Evolutionary conservation across 2,329 filamentous ascomycete genomes (phyloP).

Genomic region (Fusarium concolor): DNA sequence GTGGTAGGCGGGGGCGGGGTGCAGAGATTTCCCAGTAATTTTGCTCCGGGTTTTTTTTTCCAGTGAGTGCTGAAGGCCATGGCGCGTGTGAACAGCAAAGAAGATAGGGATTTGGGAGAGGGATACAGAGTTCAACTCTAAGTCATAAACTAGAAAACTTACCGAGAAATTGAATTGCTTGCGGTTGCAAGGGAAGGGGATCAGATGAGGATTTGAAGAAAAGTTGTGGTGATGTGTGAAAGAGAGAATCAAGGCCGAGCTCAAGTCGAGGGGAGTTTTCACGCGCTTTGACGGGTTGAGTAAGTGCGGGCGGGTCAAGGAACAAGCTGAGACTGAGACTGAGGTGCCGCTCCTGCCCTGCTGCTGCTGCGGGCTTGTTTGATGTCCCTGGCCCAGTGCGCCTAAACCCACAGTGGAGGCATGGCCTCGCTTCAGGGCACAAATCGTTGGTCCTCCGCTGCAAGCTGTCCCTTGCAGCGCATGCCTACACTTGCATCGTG

Average conservation of each 20-base stretch:
- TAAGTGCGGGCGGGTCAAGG: slow-evolving; percentile 38
- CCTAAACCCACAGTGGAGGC: slow-evolving; percentile 19
- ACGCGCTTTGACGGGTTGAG: slow-evolving; percentile 41
- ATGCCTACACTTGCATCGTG: slow-evolving; percentile 26
- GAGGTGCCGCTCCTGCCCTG: no score
- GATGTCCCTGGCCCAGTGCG: slow-evolving; percentile 29
- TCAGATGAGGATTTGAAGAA: slow-evolving; percentile 28
- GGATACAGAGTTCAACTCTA: neutral
- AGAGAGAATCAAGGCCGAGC: slow-evolving; percentile 22
- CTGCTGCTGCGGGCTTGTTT: neutral
- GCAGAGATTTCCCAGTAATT: slow-evolving; percentile 47
- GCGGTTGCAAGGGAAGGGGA: slow-evolving; percentile 12
- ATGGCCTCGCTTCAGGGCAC: slow-evolving; percentile 39
- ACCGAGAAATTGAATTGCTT: slow-evolving; percentile 20
- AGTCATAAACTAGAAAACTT: slow-evolving; percentile 4
- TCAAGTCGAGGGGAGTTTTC: slow-evolving; percentile 26
- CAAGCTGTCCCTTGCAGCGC: slow-evolving; percentile 40
- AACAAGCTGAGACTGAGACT: slow-evolving; percentile 2
- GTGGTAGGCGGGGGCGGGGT: slow-evolving; percentile 48
- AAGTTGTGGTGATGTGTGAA: slow-evolving; percentile 35
- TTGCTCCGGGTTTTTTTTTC: slow-evolving; percentile 34
- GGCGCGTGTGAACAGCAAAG: slow-evolving; percentile 1
- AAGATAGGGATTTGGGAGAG: neutral
- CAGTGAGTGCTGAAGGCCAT: slow-evolving; percentile 12
- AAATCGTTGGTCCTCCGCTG: slow-evolving; percentile 41